A percentile compares a stretch with the other conserved stretches of the same genome.
These are phyloP conservation scores for Litchi chinensis DNA, from an alignment of 345 rosid species.

Conservation along the genomic window DNA sequence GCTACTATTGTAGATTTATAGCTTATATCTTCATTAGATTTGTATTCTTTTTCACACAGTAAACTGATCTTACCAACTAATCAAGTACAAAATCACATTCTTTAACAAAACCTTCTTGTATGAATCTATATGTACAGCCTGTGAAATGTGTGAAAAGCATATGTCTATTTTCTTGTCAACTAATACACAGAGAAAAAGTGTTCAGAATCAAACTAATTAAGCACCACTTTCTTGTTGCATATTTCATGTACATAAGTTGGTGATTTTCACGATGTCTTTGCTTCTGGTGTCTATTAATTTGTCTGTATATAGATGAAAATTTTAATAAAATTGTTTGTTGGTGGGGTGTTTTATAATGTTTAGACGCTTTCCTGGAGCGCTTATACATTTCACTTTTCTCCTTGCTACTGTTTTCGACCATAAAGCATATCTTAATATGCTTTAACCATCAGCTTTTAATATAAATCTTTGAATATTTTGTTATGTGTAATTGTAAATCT, in stretches of 20 bases:
- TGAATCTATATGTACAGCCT: not conserved
- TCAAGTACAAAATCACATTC: not conserved
- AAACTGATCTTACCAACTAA: not conserved
- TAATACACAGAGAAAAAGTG: not conserved
- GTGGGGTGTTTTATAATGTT: not conserved
- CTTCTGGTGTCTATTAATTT: not conserved
- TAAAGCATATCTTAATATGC: not conserved
- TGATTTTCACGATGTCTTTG: not conserved
- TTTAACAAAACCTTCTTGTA: too few species aligned
- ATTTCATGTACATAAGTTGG: conserved; percentile 15
- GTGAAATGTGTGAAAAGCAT: not conserved
- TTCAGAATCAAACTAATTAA: not conserved
- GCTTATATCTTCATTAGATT: not conserved
- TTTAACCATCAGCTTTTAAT: not conserved
- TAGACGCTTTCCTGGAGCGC: too few species aligned
- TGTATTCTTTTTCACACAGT: not conserved
- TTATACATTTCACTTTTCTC: too few species aligned
- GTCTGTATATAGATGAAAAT: not conserved
- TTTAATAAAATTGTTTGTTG: not conserved
- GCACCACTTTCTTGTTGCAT: not conserved
- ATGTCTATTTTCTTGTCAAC: not conserved
- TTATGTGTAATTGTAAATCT: not conserved
- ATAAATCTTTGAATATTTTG: not conserved
- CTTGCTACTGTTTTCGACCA: too few species aligned
- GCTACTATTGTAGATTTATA: not conserved